These are phyloP conservation scores for Leccinum pachyderme DNA, from an alignment of 1,284 basidiomycete species.

Conservation along the genomic window DNA sequence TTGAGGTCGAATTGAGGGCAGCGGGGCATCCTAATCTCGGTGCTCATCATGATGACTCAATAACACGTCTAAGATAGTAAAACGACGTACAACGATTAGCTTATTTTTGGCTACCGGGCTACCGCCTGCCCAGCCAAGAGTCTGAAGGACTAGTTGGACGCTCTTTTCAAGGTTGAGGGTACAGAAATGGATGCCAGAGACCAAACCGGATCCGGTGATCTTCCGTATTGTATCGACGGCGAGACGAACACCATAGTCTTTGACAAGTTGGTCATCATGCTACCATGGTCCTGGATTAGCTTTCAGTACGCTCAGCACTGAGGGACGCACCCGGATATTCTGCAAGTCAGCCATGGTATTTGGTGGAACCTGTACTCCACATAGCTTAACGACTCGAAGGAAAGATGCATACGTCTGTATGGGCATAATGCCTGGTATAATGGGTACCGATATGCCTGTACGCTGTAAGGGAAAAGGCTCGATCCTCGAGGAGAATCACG, in stretches of 20 bases:
- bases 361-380: slow-evolving; percentile 78
- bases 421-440: slow-evolving; percentile 97
- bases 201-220: slow-evolving; percentile 49
- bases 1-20: slow-evolving; percentile 22
- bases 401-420: slow-evolving; percentile 97
- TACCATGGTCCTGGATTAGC: slow-evolving; percentile 34
- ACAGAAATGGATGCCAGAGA: slow-evolving; percentile 91
- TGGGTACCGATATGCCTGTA: slow-evolving; percentile 84
- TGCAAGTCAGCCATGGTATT: slow-evolving; percentile 70
- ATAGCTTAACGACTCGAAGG: slow-evolving; percentile 86
- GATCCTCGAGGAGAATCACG: slow-evolving; percentile 19
- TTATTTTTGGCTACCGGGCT: slow-evolving; percentile 51
- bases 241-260: slow-evolving; percentile 82
- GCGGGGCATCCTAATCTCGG: slow-evolving; percentile 41
- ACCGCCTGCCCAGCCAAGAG: slow-evolving; percentile 64
- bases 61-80: slow-evolving; percentile 5
- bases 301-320: slow-evolving; percentile 10
- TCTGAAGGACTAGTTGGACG: slow-evolving; percentile 84
- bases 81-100: slow-evolving; percentile 61
- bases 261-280: slow-evolving; percentile 90
- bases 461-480: slow-evolving; percentile 8
- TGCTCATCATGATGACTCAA: slow-evolving; percentile 1
- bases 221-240: slow-evolving; percentile 74
- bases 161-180: slow-evolving; percentile 98
- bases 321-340: slow-evolving; percentile 67